A percentile compares a stretch with the other conserved stretches of the same genome.
These are phyloP conservation scores for Phytophthora europaea DNA, from an alignment of 352 stramenopile genomes.

Conservation along the genomic window DNA sequence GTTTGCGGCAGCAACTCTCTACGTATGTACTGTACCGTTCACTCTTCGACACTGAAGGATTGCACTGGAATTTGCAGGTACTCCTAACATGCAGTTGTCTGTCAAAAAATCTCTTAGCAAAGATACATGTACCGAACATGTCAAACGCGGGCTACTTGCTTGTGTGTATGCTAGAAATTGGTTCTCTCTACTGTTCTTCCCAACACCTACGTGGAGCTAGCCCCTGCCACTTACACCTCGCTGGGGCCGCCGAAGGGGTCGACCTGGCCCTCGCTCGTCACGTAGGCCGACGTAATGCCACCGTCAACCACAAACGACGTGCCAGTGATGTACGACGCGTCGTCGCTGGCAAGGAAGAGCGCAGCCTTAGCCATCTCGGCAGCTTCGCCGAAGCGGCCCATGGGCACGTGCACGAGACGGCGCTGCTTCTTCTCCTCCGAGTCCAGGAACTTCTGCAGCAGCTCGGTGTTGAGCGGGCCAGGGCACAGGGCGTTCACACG, in stretches of 20 bases:
- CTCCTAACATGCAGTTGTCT: too few relatives aligned
- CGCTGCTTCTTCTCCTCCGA: conserved; percentile 88
- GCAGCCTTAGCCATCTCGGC: conserved; percentile 90
- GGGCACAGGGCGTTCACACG: conserved; percentile 90
- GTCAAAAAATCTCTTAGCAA: too few relatives aligned
- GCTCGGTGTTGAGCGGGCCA: conserved; percentile 86
- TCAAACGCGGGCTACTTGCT: conserved; percentile 14
- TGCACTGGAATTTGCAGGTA: too few relatives aligned
- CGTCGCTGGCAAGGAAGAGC: conserved; percentile 88
- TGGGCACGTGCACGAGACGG: conserved; percentile 88
- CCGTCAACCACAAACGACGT: conserved; percentile 90
- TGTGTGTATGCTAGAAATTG: conserved; percentile 16
- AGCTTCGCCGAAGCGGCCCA: conserved; percentile 89
- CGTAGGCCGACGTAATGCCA: conserved; percentile 90
- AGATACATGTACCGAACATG: conserved; percentile 6
- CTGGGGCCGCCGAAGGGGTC: conserved; percentile 86
- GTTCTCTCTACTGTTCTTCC: conserved; percentile 20
- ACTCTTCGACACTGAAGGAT: too few relatives aligned
- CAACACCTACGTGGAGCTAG: conserved; percentile 14
- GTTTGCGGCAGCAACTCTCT: too few relatives aligned
- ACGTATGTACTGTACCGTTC: too few relatives aligned
- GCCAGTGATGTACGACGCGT: conserved; percentile 89
- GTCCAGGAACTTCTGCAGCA: conserved; percentile 91
- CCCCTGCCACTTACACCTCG: conserved; percentile 61
- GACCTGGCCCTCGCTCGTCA: conserved; percentile 82